Base-by-base conservation (phyloP, 306 rosid species). In the Myrica gale region DNA sequence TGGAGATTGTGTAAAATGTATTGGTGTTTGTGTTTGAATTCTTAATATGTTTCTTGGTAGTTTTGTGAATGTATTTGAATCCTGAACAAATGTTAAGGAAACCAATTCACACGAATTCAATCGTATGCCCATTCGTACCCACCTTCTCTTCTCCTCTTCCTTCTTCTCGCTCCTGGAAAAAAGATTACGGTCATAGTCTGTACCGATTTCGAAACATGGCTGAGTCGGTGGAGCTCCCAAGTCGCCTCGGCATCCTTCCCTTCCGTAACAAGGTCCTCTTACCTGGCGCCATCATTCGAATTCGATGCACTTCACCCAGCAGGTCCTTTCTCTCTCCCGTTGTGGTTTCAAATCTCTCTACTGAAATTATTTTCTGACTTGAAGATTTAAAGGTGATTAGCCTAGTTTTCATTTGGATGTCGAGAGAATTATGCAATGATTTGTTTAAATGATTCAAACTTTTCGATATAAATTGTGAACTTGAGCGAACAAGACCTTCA, bases 261-360 rank as follows among this genome's bases (percentile, higher is more conserved):
- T 95, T 95, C 88, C 85, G 91, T 74, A 95, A 95, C 90, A 95
- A 95, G 90, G 98, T 95, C 45, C 98, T 92, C 63, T 72, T 95
- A 44, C 98, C 97, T 8, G 98, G 98, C 44, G 98, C 98, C 61
- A 95, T 95, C 65, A 95, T 95, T 45, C 88, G 98, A 76, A 95
- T 95, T 83, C 97, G 97, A 17, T 95, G 98, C 89, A 95, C 98
- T 85, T 92, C 98, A 0, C 89, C 98, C 3, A 92, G 89, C 88
- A 95, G 98, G 98, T 94, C 6, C 16, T 26, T 21, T 8, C 74
- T 62, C 63, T 46, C 62, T 68, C 60, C 46, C 53, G 6, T 20
- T 65, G 11, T 6, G 46, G 9, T 15, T 41, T 42, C 15, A 37
- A n/a, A 41, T 41, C 42, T 66, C 50, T 66, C 26, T 43, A 16